Evolutionary conservation across 331 rosid species (phyloP).

Genomic region (Acacia concinna): DNA sequence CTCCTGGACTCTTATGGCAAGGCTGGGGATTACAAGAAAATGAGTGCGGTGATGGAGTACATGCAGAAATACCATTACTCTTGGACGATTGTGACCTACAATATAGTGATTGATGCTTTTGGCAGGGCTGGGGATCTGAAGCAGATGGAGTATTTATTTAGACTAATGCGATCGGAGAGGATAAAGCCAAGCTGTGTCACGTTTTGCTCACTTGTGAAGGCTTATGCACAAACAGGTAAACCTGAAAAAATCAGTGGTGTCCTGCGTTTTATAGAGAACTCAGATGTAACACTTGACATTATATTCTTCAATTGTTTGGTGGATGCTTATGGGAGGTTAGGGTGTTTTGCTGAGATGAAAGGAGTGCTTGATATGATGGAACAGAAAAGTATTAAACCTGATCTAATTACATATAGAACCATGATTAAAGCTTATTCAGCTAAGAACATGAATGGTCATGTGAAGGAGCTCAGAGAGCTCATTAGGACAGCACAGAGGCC

Average conservation of each 20-base stretch:
- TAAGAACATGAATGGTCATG: slow-evolving; percentile 72
- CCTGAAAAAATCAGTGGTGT: slow-evolving; percentile 73
- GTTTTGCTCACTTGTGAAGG: slow-evolving; percentile 81
- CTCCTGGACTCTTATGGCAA: slow-evolving; percentile 86
- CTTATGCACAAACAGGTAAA: slow-evolving; percentile 72
- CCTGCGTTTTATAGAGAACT: slow-evolving; percentile 71
- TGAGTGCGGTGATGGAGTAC: slow-evolving; percentile 94
- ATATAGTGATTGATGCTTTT: slow-evolving; percentile 87
- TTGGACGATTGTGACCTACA: slow-evolving; percentile 92
- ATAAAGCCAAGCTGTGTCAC: slow-evolving; percentile 93
- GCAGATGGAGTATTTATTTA: slow-evolving; percentile 90
- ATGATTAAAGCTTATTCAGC: slow-evolving; percentile 79
- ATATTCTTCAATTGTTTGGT: slow-evolving; percentile 85
- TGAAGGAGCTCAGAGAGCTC: slow-evolving; percentile 61
- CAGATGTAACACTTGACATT: slow-evolving; percentile 67
- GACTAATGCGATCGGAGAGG: slow-evolving; percentile 90
- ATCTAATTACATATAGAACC: slow-evolving; percentile 79
- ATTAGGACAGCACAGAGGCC: slow-evolving; percentile 48
- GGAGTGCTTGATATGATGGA: slow-evolving; percentile 77
- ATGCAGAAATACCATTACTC: slow-evolving; percentile 93
- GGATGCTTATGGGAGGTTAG: slow-evolving; percentile 81
- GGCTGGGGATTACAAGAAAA: slow-evolving; percentile 56
- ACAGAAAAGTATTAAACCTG: slow-evolving; percentile 75
- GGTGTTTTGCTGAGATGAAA: slow-evolving; percentile 74
- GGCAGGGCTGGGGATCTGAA: slow-evolving; percentile 91